These are phyloP conservation scores for Euptelea pleiosperma DNA, from an alignment of 164 flowering plant species.

Conservation along the genomic window DNA sequence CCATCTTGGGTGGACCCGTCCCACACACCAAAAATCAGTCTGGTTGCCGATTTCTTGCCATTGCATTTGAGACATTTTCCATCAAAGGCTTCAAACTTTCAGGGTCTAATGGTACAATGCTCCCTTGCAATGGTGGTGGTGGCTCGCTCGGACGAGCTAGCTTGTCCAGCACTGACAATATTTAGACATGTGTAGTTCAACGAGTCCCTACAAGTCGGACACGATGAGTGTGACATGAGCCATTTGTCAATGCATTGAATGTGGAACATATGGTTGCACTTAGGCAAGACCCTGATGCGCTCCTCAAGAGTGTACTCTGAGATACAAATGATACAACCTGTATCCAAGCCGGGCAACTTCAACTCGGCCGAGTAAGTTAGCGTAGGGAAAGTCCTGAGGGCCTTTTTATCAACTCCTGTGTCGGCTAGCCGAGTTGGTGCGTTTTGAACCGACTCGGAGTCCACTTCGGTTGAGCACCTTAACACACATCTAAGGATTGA, in stretches of 20 bases:
- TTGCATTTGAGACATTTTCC: too few relatives aligned
- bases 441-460: slow-evolving; percentile 13
- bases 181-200: slow-evolving; percentile 55
- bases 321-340: slow-evolving; percentile 68
- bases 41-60: too few relatives aligned
- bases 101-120: too few relatives aligned
- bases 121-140: too few relatives aligned
- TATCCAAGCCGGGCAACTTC: slow-evolving; percentile 45
- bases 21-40: too few relatives aligned
- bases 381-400: slow-evolving; percentile 52
- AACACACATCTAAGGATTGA: slow-evolving; percentile 60
- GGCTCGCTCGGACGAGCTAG: slow-evolving; percentile 14
- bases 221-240: slow-evolving; percentile 75
- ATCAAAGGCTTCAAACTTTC: too few relatives aligned
- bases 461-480: slow-evolving; percentile 46
- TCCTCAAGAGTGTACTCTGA: slow-evolving; percentile 67
- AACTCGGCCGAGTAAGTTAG: slow-evolving; percentile 42
- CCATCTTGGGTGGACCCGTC: too few relatives aligned
- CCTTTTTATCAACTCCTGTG: slow-evolving; percentile 65
- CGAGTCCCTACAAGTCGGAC: slow-evolving; percentile 81
- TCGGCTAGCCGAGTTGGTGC: slow-evolving; percentile 32
- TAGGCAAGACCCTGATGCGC: slow-evolving; percentile 54
- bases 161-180: slow-evolving; percentile 37
- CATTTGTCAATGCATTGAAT: slow-evolving; percentile 75
- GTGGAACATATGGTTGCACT: slow-evolving; percentile 82